Evolutionary conservation across 1,139 yeast genomes (phyloP).

Genomic region (Debaryomyces robertsiae): DNA sequence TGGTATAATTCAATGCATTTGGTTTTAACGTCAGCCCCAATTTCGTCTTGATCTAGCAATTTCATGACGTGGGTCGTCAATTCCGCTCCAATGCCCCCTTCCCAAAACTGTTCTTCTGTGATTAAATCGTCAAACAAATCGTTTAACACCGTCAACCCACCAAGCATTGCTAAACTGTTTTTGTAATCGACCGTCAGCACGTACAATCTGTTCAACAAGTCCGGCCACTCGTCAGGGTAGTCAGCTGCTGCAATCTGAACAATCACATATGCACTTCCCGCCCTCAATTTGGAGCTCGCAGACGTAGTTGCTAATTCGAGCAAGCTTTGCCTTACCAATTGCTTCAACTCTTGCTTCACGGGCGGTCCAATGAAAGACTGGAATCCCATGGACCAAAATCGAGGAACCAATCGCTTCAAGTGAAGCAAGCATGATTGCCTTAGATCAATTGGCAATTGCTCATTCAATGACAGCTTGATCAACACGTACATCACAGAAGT

Average conservation of each 20-base stretch:
- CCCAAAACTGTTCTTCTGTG: slow-evolving; percentile 84
- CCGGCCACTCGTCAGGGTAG: slow-evolving; percentile 96
- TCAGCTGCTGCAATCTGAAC: slow-evolving; percentile 88
- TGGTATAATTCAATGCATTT: slow-evolving; percentile 56
- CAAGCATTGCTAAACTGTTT: slow-evolving; percentile 46
- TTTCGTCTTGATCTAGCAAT: slow-evolving; percentile 34
- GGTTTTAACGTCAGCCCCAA: slow-evolving; percentile 44
- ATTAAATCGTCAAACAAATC: slow-evolving; percentile 86
- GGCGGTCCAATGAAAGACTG: slow-evolving; percentile 74
- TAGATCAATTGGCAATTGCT: slow-evolving; percentile 28
- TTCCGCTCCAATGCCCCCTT: slow-evolving; percentile 62
- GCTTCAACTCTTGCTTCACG: slow-evolving; percentile 55
- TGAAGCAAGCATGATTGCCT: slow-evolving; percentile 74
- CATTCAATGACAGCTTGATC: slow-evolving; percentile 28
- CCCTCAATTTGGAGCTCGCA: slow-evolving; percentile 61
- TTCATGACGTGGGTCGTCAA: slow-evolving; percentile 51
- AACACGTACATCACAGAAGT: slow-evolving; percentile 31
- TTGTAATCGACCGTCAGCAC: slow-evolving; percentile 35
- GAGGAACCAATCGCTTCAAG: slow-evolving; percentile 67
- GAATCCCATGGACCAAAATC: slow-evolving; percentile 86
- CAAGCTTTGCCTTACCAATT: slow-evolving; percentile 49
- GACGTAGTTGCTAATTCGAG: slow-evolving; percentile 54
- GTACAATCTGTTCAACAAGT: slow-evolving; percentile 54
- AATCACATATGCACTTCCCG: slow-evolving; percentile 70
- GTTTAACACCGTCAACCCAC: slow-evolving; percentile 69